These are phyloP conservation scores for Stephanodiscus triporus DNA, from an alignment of 108 stramenopile species.

Conservation along the genomic window DNA sequence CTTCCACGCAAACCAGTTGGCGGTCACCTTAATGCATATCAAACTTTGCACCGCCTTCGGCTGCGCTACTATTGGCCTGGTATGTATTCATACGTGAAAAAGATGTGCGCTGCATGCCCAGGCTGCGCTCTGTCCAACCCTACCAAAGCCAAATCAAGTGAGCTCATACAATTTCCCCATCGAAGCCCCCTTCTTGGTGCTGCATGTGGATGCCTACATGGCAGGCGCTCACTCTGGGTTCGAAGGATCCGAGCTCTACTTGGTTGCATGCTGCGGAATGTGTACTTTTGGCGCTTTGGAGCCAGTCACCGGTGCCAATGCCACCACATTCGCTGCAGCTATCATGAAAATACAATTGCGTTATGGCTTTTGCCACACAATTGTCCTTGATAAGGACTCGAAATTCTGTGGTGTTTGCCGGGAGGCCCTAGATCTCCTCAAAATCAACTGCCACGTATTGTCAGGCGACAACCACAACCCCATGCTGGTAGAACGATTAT, in stretches of 20 bases:
- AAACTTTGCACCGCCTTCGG: neutral
- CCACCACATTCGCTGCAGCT: neutral
- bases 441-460: no score
- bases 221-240: constrained; percentile 10
- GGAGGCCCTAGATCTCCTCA: no score
- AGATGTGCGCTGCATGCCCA: neutral
- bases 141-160: neutral
- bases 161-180: neutral
- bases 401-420: neutral
- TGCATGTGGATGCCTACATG: constrained; percentile 19
- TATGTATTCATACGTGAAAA: neutral
- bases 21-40: neutral
- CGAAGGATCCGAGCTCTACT: neutral
- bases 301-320: neutral
- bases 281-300: constrained; percentile 7
- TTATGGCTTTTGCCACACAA: no score
- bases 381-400: no score
- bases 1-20: neutral
- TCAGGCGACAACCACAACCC: no score
- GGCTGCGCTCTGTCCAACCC: neutral
- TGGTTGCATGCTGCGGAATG: constrained; percentile 13
- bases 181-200: constrained; percentile 10
- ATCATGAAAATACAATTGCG: constrained; percentile 24
- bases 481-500: no score
- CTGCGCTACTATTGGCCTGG: neutral